Evolutionary conservation across 768 basidiomycete species (phyloP).

Genomic region (Artomyces pyxidatus): DNA sequence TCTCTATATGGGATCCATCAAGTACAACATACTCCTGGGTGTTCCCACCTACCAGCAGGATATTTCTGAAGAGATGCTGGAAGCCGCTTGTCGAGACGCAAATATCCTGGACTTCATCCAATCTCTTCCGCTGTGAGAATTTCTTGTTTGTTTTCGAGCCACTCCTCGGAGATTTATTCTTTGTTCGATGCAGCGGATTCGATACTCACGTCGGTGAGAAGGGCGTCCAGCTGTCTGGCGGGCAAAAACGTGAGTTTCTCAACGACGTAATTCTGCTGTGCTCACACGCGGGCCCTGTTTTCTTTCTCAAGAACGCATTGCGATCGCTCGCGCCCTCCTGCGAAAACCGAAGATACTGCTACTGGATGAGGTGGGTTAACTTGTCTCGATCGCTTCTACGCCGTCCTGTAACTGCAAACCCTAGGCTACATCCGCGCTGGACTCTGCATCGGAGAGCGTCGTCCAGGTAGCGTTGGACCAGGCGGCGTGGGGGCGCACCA

Average conservation of each 20-base stretch:
- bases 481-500: constrained; percentile 88
- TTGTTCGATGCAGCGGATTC: constrained; percentile 51
- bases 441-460: constrained; percentile 59
- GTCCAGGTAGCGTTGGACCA: constrained; percentile 92
- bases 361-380: no score
- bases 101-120: constrained; percentile 86
- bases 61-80: constrained; percentile 78
- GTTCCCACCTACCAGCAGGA: constrained; percentile 63
- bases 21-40: constrained; percentile 83
- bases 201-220: constrained; percentile 91
- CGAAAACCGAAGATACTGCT: constrained; percentile 25
- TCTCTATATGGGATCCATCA: constrained; percentile 76
- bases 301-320: constrained; percentile 34
- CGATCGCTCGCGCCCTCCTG: constrained; percentile 23
- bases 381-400: no score
- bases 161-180: no score
- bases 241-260: constrained; percentile 64
- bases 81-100: constrained; percentile 75
- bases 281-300: background rate
- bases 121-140: constrained; percentile 56
- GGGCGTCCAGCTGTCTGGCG: constrained; percentile 83
- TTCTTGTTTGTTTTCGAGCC: background rate
- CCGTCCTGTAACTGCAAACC: no score
- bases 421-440: constrained; percentile 46
- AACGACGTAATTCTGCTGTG: background rate